Conservation (phyloP, 1,139 yeast genomes). For the Taiozyma sp. region DNA sequence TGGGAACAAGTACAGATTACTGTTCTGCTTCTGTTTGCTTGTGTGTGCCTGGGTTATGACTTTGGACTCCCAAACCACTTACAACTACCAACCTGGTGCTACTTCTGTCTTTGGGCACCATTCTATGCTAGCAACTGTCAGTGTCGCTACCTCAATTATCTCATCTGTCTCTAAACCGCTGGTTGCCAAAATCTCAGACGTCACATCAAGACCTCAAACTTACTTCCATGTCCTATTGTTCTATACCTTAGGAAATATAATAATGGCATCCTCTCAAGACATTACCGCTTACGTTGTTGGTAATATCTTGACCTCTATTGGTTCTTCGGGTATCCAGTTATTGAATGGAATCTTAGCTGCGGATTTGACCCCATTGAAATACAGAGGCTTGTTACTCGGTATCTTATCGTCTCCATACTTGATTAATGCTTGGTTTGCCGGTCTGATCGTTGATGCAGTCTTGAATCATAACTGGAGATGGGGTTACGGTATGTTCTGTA, state of each 20-base stretch:
- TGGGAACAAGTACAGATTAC: conserved; percentile 15
- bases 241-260: conserved; percentile 28
- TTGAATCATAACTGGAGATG: conserved; percentile 34
- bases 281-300: conserved; percentile 32
- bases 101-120: conserved; percentile 32
- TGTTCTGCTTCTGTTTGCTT: conserved; percentile 26
- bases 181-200: conserved; percentile 30
- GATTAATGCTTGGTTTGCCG: conserved; percentile 32
- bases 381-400: conserved; percentile 29
- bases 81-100: conserved; percentile 30
- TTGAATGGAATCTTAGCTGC: conserved; percentile 29
- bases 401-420: conserved; percentile 29
- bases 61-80: conserved; percentile 35
- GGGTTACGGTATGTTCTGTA: conserved; percentile 39
- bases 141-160: conserved; percentile 30
- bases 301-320: conserved; percentile 28
- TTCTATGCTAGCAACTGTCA: conserved; percentile 31
- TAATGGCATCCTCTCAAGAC: conserved; percentile 27
- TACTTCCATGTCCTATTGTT: conserved; percentile 25
- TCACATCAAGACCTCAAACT: conserved; percentile 28
- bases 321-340: conserved; percentile 26
- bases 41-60: conserved; percentile 35
- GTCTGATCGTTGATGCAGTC: conserved; percentile 29
- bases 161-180: conserved; percentile 28
- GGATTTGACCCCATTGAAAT: conserved; percentile 32